Evolutionary conservation across 352 stramenopile species (phyloP).

Genomic region (Thalassiosira ordinaria): DNA sequence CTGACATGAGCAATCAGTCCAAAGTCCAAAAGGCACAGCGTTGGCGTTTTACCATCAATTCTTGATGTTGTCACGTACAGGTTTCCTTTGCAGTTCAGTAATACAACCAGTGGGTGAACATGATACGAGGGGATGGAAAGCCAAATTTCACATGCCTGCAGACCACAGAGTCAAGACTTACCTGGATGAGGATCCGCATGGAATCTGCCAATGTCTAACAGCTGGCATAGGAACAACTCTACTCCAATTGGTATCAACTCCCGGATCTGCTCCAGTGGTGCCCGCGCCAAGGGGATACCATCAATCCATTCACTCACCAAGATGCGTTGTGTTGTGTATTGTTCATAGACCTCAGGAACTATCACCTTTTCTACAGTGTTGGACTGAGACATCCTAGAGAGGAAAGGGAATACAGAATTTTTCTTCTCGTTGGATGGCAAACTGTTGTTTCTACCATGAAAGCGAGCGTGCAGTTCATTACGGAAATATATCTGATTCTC

Average conservation of each 20-base stretch:
- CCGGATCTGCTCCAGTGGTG: constrained; percentile 60
- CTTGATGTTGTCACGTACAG: constrained; percentile 67
- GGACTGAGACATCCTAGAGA: not conserved
- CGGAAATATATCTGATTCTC: constrained; percentile 79
- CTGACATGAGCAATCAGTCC: constrained; percentile 80
- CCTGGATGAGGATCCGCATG: constrained; percentile 83
- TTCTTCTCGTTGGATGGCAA: too few species aligned
- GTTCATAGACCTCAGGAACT: constrained; percentile 72
- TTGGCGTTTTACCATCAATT: constrained; percentile 45
- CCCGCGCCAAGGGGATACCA: constrained; percentile 72
- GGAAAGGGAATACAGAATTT: not conserved
- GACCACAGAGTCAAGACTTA: constrained; percentile 13
- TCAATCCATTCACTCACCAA: constrained; percentile 85
- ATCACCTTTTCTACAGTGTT: constrained; percentile 55
- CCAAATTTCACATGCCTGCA: not conserved
- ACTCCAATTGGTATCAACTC: constrained; percentile 83
- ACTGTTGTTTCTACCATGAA: constrained; percentile 7
- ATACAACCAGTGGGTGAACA: not conserved
- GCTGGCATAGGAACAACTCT: constrained; percentile 82
- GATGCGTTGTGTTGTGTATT: constrained; percentile 76
- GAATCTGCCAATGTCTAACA: constrained; percentile 86
- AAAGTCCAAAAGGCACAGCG: constrained; percentile 85
- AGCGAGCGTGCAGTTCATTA: constrained; percentile 55
- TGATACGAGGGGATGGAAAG: too few species aligned
- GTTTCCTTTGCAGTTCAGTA: constrained; percentile 65